These are phyloP conservation scores for Hypoxylon sp. DNA, from an alignment of 2,329 filamentous ascomycete genomes.

Conservation along the genomic window DNA sequence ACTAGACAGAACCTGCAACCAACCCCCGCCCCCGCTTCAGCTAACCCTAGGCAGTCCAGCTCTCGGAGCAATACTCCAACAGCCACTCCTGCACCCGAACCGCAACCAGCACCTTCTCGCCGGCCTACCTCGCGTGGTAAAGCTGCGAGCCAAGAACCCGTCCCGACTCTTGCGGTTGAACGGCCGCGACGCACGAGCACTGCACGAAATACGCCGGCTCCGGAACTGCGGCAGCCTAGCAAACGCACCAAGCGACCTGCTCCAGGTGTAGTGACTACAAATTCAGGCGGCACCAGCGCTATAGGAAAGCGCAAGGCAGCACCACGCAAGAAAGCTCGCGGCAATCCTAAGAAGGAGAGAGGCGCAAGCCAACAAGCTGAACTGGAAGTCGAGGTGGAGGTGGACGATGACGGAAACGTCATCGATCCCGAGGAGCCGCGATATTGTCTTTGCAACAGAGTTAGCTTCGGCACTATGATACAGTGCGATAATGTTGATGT, in stretches of 20 bases:
- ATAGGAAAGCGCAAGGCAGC: constrained; percentile 80
- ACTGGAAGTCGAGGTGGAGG: constrained; percentile 69
- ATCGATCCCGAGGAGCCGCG: constrained; percentile 82
- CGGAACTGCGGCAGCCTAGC: constrained; percentile 61
- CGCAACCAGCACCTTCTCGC: constrained; percentile 54
- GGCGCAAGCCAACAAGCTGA: constrained; percentile 60
- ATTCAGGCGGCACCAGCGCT: constrained; percentile 74
- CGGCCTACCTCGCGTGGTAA: constrained; percentile 69
- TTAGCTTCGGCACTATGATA: constrained; percentile 88
- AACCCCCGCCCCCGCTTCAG: constrained; percentile 43
- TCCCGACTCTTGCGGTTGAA: constrained; percentile 65
- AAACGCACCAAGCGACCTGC: constrained; percentile 79
- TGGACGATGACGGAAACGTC: constrained; percentile 77
- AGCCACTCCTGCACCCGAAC: constrained; percentile 59
- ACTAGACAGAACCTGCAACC: constrained; percentile 63
- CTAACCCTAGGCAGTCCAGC: constrained; percentile 51
- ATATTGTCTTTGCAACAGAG: constrained; percentile 84
- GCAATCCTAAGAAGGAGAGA: constrained; percentile 59
- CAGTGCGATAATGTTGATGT: constrained; percentile 84
- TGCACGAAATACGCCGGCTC: constrained; percentile 70
- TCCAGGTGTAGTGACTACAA: constrained; percentile 78
- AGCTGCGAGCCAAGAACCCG: constrained; percentile 66
- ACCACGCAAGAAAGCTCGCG: constrained; percentile 74
- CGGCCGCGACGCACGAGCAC: constrained; percentile 70
- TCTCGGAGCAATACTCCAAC: constrained; percentile 53